Conservation (phyloP, 306 rosid species). For the Abrus precatorius region DNA sequence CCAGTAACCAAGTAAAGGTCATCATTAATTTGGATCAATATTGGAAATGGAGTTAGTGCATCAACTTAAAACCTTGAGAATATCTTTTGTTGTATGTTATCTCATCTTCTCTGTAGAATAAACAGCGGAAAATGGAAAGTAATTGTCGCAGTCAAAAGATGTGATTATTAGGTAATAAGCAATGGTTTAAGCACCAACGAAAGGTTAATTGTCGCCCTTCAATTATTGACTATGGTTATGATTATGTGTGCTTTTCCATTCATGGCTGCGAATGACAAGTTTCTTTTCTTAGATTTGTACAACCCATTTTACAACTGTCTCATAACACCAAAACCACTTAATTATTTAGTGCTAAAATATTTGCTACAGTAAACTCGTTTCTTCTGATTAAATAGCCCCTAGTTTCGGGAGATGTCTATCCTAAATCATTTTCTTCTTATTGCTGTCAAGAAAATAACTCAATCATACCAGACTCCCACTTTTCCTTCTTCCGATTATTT, state of each 20-base stretch:
- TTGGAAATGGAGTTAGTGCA: background rate
- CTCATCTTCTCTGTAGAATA: background rate
- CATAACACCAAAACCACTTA: conserved; percentile 7
- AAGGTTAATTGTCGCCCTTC: conserved; percentile 53
- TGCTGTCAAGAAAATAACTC: conserved; percentile 2
- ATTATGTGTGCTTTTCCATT: conserved; percentile 39
- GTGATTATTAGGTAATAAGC: conserved; percentile 54
- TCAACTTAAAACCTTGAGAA: conserved; percentile 15
- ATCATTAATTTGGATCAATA: background rate
- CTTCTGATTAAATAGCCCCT: background rate
- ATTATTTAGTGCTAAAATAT: conserved; percentile 27
- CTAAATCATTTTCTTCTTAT: background rate
- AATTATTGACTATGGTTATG: conserved; percentile 45
- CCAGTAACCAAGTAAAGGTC: background rate
- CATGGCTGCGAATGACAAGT: conserved; percentile 40
- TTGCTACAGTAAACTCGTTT: background rate
- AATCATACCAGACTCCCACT: background rate
- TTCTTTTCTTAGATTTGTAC: conserved; percentile 6
- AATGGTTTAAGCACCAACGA: conserved; percentile 53
- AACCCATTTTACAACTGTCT: conserved; percentile 20
- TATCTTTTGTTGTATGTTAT: background rate
- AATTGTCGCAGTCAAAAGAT: conserved; percentile 57
- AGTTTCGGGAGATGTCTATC: conserved; percentile 1
- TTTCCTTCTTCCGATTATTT: background rate
- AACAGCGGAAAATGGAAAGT: background rate